Evolutionary conservation across 2,329 filamentous ascomycete species (phyloP).

Genomic region (Colletotrichum shisoi): DNA sequence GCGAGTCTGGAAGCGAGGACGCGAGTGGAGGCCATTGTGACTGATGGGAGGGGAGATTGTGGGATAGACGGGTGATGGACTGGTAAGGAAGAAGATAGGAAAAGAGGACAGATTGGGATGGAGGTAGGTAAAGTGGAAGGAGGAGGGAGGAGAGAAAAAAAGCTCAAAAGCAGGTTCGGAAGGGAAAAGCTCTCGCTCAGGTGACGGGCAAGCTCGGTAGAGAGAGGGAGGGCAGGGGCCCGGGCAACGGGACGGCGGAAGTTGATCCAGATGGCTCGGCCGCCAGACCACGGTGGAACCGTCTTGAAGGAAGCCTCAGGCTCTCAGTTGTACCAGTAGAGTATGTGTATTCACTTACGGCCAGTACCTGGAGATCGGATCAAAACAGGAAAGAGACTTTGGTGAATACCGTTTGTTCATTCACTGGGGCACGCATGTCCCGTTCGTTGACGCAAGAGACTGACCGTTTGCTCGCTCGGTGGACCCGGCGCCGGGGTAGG

Average conservation of each 20-base stretch:
- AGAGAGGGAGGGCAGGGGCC: slow-evolving; percentile 38
- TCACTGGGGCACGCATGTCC: slow-evolving; percentile 4
- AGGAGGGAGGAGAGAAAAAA: slow-evolving; percentile 54
- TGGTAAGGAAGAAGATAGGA: slow-evolving; percentile 40
- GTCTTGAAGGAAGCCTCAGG: slow-evolving; percentile 37
- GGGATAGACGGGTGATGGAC: slow-evolving; percentile 44
- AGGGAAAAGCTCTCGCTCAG: slow-evolving; percentile 45
- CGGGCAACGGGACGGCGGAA: slow-evolving; percentile 41
- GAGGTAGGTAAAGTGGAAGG: slow-evolving; percentile 44
- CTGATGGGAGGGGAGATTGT: slow-evolving; percentile 59
- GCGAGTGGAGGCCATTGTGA: slow-evolving; percentile 82
- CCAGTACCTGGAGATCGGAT: slow-evolving; percentile 23
- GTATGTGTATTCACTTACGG: slow-evolving; percentile 1
- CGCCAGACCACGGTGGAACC: slow-evolving; percentile 37
- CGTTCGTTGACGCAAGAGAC: neutral
- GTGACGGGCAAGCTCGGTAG: slow-evolving; percentile 40
- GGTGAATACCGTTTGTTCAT: slow-evolving; percentile 29
- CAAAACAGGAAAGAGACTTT: slow-evolving; percentile 36
- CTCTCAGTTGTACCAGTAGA: neutral
- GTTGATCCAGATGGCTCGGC: slow-evolving; percentile 40
- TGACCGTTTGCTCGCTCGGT: slow-evolving; percentile 19
- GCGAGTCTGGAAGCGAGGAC: slow-evolving; percentile 80
- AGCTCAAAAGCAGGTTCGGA: slow-evolving; percentile 40
- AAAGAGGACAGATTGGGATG: slow-evolving; percentile 40
- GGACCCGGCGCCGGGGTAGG: slow-evolving; percentile 24